Evolutionary conservation across 352 stramenopile genomes (phyloP), one percentile per base, ranked within the genome.

Genomic region (Thalassiosira oceanica): DNA sequence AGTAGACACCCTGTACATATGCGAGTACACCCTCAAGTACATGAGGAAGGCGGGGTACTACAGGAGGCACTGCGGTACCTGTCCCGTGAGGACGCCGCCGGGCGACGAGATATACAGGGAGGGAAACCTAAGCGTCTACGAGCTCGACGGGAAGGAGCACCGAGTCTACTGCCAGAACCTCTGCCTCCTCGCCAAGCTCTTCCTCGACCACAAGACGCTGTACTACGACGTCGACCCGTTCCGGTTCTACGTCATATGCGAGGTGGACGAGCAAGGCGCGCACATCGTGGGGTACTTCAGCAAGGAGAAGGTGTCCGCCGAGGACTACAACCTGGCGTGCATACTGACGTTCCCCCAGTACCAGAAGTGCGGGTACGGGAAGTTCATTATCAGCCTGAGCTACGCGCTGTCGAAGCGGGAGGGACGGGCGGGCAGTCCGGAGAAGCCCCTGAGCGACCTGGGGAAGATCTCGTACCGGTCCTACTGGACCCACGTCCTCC

Each of bases 221-320:
- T 99, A 99, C 84, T 99, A 98, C 85, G 96, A 99, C 65, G 96
- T 99, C 2, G 96, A 99, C 66, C 97, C 97, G 26, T 99, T 99
- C 76, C 91, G 98, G 24, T 99, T 99, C 86, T 99, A 99, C 82
- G 89, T 99, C 16, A 87, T 99, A 36, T 98, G 94, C 51, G 92
- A 98, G 64, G 92, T 97, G 1, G 85, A 94, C 66, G 79, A 89
- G 29, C 48, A 77, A 6, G 87, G 94, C 7, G 94, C 95, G 58
- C 94, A 98, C 68, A 93, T 96, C 28, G 94, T 98, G 6, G 97
- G 96, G 5, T 99, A 99, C 78, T 99, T 99, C 78, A 98, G 92
- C 27, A 99, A 99, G 78, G 97, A 99, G 75, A 99, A 99, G 70
- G 57, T 80, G 48, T 98, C 93, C 16, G 87, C 95, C 41, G 90